phyloP scores from a whole-genome alignment of 2,329 filamentous ascomycete species.

The Scytalidium lignicola region DNA sequence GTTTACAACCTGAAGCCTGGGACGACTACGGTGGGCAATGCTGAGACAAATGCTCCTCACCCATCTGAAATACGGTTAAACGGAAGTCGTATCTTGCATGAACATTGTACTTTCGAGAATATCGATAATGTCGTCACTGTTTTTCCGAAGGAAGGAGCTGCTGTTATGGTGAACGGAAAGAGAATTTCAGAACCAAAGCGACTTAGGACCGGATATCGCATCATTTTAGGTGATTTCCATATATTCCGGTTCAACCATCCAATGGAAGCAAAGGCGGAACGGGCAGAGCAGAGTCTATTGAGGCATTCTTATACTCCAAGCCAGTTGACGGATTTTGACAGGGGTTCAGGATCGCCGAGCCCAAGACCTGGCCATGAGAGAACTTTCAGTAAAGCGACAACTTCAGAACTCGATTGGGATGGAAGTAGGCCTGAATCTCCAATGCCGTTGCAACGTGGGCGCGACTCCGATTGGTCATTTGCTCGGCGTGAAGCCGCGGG shows the following conservation, averaged over 20 bases:
- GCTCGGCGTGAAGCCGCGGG: slow-evolving; percentile 89
- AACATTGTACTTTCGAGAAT: slow-evolving; percentile 94
- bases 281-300: slow-evolving; percentile 80
- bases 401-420: slow-evolving; percentile 68
- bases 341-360: slow-evolving; percentile 60
- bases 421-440: slow-evolving; percentile 78
- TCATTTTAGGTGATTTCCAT: slow-evolving; percentile 96
- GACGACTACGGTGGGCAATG: slow-evolving; percentile 88
- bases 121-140: slow-evolving; percentile 89
- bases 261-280: slow-evolving; percentile 87
- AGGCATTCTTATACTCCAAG: slow-evolving; percentile 72
- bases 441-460: slow-evolving; percentile 59
- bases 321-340: slow-evolving; percentile 46
- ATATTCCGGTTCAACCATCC: slow-evolving; percentile 99
- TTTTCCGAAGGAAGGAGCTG: slow-evolving; percentile 82
- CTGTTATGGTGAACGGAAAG: slow-evolving; percentile 96
- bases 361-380: slow-evolving; percentile 68
- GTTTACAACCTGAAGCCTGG: slow-evolving; percentile 98
- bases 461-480: slow-evolving; percentile 92
- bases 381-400: slow-evolving; percentile 66
- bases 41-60: slow-evolving; percentile 70
- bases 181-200: slow-evolving; percentile 81
- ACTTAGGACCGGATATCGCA: slow-evolving; percentile 85
- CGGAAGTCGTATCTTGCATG: slow-evolving; percentile 83
- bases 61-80: slow-evolving; percentile 89